Percentiles rank a stretch among this genome's conserved stretches.
Evolutionary conservation across 805 yeast species (phyloP).

Genomic region (Wickerhamomyces queroliae): DNA sequence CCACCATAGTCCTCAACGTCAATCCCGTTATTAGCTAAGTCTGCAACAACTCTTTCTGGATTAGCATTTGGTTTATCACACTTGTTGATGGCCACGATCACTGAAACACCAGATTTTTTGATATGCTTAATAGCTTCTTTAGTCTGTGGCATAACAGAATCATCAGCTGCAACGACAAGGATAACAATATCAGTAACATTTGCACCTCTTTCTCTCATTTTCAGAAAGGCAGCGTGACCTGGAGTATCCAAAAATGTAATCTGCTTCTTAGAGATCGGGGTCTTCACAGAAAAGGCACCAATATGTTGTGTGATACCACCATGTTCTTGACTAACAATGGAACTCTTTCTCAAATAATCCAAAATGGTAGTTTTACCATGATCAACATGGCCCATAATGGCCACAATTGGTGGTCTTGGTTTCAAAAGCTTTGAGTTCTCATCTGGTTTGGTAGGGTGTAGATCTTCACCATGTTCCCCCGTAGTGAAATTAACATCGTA

Average conservation of each 20-base stretch:
- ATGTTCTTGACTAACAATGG: constrained; percentile 77
- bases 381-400: constrained; percentile 98
- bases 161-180: constrained; percentile 94
- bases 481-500: constrained; percentile 41
- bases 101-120: constrained; percentile 69
- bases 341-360: constrained; percentile 79
- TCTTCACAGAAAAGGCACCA: constrained; percentile 89
- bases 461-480: constrained; percentile 29
- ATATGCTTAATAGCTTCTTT: constrained; percentile 94
- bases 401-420: constrained; percentile 87
- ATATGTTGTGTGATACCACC: constrained; percentile 98
- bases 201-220: constrained; percentile 97
- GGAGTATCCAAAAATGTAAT: constrained; percentile 96
- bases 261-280: constrained; percentile 65
- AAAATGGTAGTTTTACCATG: constrained; percentile 96
- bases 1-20: constrained; percentile 94
- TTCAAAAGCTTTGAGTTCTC: constrained; percentile 41
- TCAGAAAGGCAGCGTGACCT: constrained; percentile 94
- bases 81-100: constrained; percentile 90
- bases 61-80: constrained; percentile 78
- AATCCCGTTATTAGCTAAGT: constrained; percentile 69
- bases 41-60: constrained; percentile 70
- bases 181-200: constrained; percentile 87
- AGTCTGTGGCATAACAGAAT: constrained; percentile 97
- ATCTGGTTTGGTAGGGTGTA: constrained; percentile 47